Percentiles rank a stretch among this genome's conserved stretches.
Conservation (phyloP, 2,329 filamentous ascomycete species). For the Paraphaeosphaeria minitans region DNA sequence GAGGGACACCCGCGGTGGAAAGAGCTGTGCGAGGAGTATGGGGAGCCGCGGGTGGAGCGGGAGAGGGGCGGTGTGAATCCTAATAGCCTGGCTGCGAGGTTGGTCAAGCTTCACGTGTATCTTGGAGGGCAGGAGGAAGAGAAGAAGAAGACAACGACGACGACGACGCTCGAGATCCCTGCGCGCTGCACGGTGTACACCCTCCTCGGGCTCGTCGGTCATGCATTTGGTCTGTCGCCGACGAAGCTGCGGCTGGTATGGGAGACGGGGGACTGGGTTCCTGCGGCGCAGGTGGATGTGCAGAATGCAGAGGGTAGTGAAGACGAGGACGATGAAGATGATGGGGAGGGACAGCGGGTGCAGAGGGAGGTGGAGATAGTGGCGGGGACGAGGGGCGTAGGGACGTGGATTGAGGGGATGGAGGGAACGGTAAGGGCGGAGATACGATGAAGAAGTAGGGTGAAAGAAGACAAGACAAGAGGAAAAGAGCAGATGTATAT, state of each 20-base stretch:
- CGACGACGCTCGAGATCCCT: slow-evolving; percentile 61
- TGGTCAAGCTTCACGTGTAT: slow-evolving; percentile 67
- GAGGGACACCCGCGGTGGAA: slow-evolving; percentile 71
- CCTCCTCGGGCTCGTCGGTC: slow-evolving; percentile 77
- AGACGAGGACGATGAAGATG: slow-evolving; percentile 53
- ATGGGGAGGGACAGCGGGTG: slow-evolving; percentile 64
- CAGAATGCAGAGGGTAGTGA: slow-evolving; percentile 53
- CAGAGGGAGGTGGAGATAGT: slow-evolving; percentile 79
- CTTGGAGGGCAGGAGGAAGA: slow-evolving; percentile 1
- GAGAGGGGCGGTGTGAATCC: slow-evolving; percentile 62
- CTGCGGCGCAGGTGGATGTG: slow-evolving; percentile 63
- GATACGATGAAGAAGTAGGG: slow-evolving; percentile 28
- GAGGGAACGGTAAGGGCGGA: slow-evolving; percentile 77
- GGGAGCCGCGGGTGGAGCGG: slow-evolving; percentile 68
- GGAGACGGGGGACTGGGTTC: slow-evolving; percentile 92
- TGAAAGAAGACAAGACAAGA: background rate
- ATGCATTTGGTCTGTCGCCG: slow-evolving; percentile 69
- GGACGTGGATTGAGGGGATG: slow-evolving; percentile 78
- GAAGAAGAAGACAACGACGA: slow-evolving; percentile 2
- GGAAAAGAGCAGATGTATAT: background rate
- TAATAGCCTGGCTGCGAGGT: slow-evolving; percentile 78
- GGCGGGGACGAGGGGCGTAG: slow-evolving; percentile 79
- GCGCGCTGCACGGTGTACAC: slow-evolving; percentile 80
- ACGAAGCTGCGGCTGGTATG: slow-evolving; percentile 72
- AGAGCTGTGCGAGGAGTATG: slow-evolving; percentile 77